These are phyloP conservation scores for Venturia oleaginea DNA, from an alignment of 2,329 filamentous ascomycete species.

Conservation along the genomic window DNA sequence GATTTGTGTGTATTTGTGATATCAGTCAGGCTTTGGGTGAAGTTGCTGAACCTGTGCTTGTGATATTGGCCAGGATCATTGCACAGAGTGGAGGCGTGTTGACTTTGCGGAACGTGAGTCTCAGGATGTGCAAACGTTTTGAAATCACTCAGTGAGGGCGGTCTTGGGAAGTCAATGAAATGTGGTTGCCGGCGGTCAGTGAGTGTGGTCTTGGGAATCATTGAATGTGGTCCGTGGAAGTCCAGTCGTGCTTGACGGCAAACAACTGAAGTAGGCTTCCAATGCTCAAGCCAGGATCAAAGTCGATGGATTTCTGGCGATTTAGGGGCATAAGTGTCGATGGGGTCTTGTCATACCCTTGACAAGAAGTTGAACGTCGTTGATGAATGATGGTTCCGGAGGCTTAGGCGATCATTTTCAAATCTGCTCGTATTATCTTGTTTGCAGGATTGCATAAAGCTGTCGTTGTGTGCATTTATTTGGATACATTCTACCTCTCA, in stretches of 20 bases:
- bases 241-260: not conserved
- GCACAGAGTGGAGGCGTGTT: not conserved
- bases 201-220: no score
- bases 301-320: not conserved
- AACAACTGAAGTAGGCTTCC: not conserved
- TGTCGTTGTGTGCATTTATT: no score
- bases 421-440: no score
- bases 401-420: no score
- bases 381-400: no score
- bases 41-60: not conserved
- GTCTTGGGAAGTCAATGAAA: no score
- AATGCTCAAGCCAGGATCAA: no score
- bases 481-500: no score
- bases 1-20: not conserved
- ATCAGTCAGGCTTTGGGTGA: not conserved
- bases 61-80: not conserved
- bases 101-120: not conserved
- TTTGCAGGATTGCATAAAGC: no score
- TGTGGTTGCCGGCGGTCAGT: no score
- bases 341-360: not conserved
- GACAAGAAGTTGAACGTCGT: not conserved
- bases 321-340: not conserved
- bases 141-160: no score
- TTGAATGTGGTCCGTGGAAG: no score
- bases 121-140: not conserved